These are phyloP conservation scores for Neurospora discreta DNA, from an alignment of 495 filamentous ascomycete genomes.

Conservation along the genomic window DNA sequence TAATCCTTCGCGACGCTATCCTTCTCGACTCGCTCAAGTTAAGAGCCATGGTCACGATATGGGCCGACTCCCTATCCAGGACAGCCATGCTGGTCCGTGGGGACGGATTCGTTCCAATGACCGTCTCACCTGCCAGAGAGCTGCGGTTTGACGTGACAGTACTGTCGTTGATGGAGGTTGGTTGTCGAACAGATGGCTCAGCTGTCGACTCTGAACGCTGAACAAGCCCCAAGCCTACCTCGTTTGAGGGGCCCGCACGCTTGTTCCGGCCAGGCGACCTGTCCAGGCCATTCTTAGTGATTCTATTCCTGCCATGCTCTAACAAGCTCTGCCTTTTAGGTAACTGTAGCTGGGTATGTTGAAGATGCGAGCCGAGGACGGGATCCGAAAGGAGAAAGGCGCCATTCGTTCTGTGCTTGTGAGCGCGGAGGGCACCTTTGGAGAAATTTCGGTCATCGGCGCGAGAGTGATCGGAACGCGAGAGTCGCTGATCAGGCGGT, in stretches of 20 bases:
- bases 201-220: not conserved
- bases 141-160: slow-evolving; percentile 8
- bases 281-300: slow-evolving; percentile 2
- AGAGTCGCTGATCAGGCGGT: slow-evolving; percentile 9
- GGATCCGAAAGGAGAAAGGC: slow-evolving; percentile 35
- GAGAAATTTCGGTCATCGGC: slow-evolving; percentile 15
- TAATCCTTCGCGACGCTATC: slow-evolving; percentile 43
- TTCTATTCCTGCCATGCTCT: slow-evolving; percentile 4
- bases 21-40: slow-evolving; percentile 76
- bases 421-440: slow-evolving; percentile 15
- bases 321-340: slow-evolving; percentile 7
- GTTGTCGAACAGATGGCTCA: not conserved
- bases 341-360: not conserved
- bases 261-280: not conserved
- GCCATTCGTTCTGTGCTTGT: slow-evolving; percentile 32
- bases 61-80: slow-evolving; percentile 62
- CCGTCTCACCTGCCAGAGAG: slow-evolving; percentile 11
- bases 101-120: slow-evolving; percentile 4
- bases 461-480: slow-evolving; percentile 8
- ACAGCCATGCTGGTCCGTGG: slow-evolving; percentile 10
- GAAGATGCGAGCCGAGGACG: slow-evolving; percentile 7
- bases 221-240: not conserved
- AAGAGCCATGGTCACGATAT: slow-evolving; percentile 84
- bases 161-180: not conserved
- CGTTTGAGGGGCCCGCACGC: not conserved